phyloP scores from a whole-genome alignment of 371 early-diverging fungal genomes.

The Polyrhizophydium stewartii region DNA sequence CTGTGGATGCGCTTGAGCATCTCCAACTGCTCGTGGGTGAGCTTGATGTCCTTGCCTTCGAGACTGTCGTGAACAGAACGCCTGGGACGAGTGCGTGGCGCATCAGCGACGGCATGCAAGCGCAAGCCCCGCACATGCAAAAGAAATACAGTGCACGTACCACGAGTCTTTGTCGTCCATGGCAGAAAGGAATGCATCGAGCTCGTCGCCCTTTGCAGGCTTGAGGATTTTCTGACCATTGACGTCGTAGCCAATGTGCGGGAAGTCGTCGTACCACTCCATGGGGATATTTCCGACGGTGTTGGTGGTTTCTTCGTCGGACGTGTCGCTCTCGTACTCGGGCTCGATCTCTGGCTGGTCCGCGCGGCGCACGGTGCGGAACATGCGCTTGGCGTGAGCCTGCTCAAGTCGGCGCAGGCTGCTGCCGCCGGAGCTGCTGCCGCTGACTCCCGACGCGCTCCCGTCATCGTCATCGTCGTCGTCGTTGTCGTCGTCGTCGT shows the following conservation, averaged over 20 bases:
- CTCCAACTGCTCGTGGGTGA: constrained; percentile 85
- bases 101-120: background rate
- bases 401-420: constrained; percentile 13
- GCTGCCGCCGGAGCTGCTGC: constrained; percentile 1
- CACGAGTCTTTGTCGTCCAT: constrained; percentile 92
- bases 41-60: constrained; percentile 73
- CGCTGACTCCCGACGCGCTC: constrained; percentile 20
- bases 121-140: no score
- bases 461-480: constrained; percentile 28
- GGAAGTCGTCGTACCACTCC: constrained; percentile 94
- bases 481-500: constrained; percentile 25
- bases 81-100: constrained; percentile 27
- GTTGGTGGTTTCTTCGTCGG: constrained; percentile 67
- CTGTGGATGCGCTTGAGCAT: constrained; percentile 83
- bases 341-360: constrained; percentile 79
- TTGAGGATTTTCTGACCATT: constrained; percentile 85
- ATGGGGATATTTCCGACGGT: constrained; percentile 89
- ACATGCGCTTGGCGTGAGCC: constrained; percentile 1
- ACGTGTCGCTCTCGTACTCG: constrained; percentile 84
- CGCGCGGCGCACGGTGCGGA: background rate
- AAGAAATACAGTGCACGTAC: constrained; percentile 31
- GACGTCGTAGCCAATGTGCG: constrained; percentile 94
- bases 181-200: constrained; percentile 86
- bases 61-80: constrained; percentile 76
- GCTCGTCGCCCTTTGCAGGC: constrained; percentile 75